These are phyloP conservation scores for Rubus idaeus DNA, from an alignment of 306 rosid species.

Conservation along the genomic window DNA sequence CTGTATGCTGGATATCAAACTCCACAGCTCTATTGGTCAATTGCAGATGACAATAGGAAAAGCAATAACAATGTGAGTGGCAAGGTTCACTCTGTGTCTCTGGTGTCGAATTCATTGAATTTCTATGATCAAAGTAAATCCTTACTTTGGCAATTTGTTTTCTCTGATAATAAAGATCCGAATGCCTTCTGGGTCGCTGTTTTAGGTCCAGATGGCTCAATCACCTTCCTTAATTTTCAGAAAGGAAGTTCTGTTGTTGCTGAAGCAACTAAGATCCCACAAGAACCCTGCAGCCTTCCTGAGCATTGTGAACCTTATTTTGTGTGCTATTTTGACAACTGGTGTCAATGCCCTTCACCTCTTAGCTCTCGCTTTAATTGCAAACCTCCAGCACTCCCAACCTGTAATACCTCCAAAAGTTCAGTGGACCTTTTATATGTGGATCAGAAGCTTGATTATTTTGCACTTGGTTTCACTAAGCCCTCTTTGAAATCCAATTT, in stretches of 20 bases:
- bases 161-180: neutral
- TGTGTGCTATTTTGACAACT: slow-evolving; percentile 26
- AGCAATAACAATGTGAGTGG: slow-evolving; percentile 24
- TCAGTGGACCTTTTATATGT: slow-evolving; percentile 27
- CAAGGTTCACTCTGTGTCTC: slow-evolving; percentile 24
- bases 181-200: slow-evolving; percentile 31
- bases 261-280: slow-evolving; percentile 26
- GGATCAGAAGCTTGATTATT: slow-evolving; percentile 38
- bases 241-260: slow-evolving; percentile 17
- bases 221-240: slow-evolving; percentile 28
- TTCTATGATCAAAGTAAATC: slow-evolving; percentile 33
- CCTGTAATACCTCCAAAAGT: slow-evolving; percentile 23
- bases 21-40: slow-evolving; percentile 59
- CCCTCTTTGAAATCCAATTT: slow-evolving; percentile 30
- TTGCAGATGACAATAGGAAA: slow-evolving; percentile 35
- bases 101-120: slow-evolving; percentile 41
- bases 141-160: slow-evolving; percentile 41
- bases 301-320: slow-evolving; percentile 44
- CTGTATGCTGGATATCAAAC: slow-evolving; percentile 40
- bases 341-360: slow-evolving; percentile 31
- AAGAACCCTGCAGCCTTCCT: slow-evolving; percentile 31
- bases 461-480: slow-evolving; percentile 30
- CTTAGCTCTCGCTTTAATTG: slow-evolving; percentile 21
- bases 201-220: slow-evolving; percentile 26
- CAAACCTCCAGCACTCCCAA: slow-evolving; percentile 23